Base-by-base conservation (phyloP, 208 protist species). In the Leishmania mexicana region DNA sequence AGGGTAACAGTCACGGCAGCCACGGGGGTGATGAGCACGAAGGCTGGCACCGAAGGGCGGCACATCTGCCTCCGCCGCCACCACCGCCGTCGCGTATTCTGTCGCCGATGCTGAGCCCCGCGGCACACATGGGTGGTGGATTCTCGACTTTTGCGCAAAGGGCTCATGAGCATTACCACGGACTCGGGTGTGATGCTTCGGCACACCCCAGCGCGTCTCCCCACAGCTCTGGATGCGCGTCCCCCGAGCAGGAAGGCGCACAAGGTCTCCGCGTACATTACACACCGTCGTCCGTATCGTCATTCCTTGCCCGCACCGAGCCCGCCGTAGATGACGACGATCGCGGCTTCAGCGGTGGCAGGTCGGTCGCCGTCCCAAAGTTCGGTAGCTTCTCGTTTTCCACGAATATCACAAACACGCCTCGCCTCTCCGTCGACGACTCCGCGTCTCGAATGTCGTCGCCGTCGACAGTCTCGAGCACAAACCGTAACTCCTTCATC, bases 11-110 rank as follows among this genome's bases (percentile, higher is more conserved):
- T 21, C n/a, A 21, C 21, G 31, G 40, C 38, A 67, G 54, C 53
- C 4, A 53, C 31, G 28, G 57, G 13, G 8, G 71, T 7, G 54
- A 49, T 21, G 11, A 31, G 60, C 60, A 38, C 53, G 2, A n/a
- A 35, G 24, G 51, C 45, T 49, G 10, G 17, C 15, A 42, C 4
- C 35, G 65, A 71, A 71, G 5, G 38, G 31, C 31, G 13, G n/a
- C 47, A 28, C 71, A 21, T 38, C 47, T 70, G 10, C 75, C 54
- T 2, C 80, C 80, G n/a, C 75, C 75, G 1, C 80, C 75, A 21
- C 83, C 74, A 5, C 83, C 74, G 31, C 51, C 68, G 28, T 83
- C 78, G 10, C 76, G 70, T 51, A 84, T 73, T 40, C 76, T 72
- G 45, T 78, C 76, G 10, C 68, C 81, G 13, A 76, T 81, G 31